A percentile compares a stretch with the other conserved stretches of the same genome.
phyloP scores from a whole-genome alignment of 176 grass and related monocot species.

The Avena sativa region DNA sequence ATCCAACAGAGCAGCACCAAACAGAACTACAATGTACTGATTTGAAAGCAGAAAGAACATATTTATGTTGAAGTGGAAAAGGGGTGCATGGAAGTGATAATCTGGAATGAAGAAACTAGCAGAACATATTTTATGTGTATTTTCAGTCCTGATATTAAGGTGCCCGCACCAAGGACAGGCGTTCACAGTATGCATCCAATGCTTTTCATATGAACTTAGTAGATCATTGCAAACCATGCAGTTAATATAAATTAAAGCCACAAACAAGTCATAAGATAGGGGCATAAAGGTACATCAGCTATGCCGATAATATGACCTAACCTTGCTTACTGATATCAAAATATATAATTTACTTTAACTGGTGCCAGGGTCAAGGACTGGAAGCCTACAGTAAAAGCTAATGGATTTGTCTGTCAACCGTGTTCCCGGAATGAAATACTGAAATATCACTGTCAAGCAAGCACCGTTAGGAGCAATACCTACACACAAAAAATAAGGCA shows the following conservation, averaged over 20 bases:
- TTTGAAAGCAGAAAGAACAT: background rate
- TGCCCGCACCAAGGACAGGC: background rate
- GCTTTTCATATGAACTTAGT: constrained; percentile 29
- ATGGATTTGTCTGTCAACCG: constrained; percentile 84
- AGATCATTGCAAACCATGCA: constrained; percentile 25
- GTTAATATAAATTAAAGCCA: constrained; percentile 30
- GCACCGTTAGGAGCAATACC: constrained; percentile 80
- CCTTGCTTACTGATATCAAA: constrained; percentile 20
- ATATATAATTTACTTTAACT: constrained; percentile 62
- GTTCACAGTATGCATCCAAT: background rate
- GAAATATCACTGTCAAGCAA: constrained; percentile 97
- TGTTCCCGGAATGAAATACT: constrained; percentile 89
- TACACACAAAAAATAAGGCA: constrained; percentile 47
- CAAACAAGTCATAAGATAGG: constrained; percentile 37
- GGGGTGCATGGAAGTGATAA: background rate
- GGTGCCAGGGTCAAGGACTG: constrained; percentile 79
- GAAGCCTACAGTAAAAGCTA: constrained; percentile 97
- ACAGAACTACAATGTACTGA: background rate
- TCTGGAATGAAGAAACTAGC: constrained; percentile 28
- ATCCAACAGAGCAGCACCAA: background rate
- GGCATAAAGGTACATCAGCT: constrained; percentile 21
- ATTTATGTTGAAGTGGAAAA: background rate
- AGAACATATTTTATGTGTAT: background rate
- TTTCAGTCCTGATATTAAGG: background rate
- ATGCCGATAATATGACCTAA: constrained; percentile 29